Conservation (phyloP, 129 eudicot genomes). For the Glebionis coronaria region DNA sequence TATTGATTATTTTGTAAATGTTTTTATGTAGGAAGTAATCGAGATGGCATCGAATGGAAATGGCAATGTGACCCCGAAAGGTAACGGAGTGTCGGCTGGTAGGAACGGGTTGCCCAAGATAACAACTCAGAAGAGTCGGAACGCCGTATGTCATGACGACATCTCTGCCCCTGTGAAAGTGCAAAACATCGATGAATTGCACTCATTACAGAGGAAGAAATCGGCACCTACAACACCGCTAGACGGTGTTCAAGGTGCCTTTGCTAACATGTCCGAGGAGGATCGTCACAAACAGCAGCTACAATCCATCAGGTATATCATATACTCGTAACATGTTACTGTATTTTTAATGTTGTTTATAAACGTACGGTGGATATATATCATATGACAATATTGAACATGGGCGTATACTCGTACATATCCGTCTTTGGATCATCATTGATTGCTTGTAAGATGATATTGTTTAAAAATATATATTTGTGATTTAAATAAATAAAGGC, state of each 20-base stretch:
- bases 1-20: conserved; percentile 2
- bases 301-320: conserved; percentile 67
- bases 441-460: too few species aligned
- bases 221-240: conserved; percentile 74
- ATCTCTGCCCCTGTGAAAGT: conserved; percentile 61
- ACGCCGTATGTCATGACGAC: conserved; percentile 60
- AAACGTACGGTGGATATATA: too few species aligned
- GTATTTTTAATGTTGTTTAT: too few species aligned
- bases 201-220: conserved; percentile 66
- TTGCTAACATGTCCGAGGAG: conserved; percentile 47
- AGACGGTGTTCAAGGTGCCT: conserved; percentile 49
- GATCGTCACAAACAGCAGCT: conserved; percentile 62
- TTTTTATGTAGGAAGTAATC: conserved; percentile 19
- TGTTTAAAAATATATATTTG: too few species aligned
- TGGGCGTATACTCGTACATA: too few species aligned
- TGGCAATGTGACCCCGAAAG: conserved; percentile 33
- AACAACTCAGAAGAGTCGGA: conserved; percentile 39
- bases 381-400: too few species aligned
- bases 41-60: conserved; percentile 56
- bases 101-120: conserved; percentile 69
- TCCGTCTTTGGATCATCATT: too few species aligned
- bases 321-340: background rate
- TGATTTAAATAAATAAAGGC: too few species aligned
- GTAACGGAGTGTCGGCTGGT: conserved; percentile 33
- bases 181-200: conserved; percentile 71